Conservation (phyloP, 495 filamentous ascomycete species). For the Neurospora africana region DNA sequence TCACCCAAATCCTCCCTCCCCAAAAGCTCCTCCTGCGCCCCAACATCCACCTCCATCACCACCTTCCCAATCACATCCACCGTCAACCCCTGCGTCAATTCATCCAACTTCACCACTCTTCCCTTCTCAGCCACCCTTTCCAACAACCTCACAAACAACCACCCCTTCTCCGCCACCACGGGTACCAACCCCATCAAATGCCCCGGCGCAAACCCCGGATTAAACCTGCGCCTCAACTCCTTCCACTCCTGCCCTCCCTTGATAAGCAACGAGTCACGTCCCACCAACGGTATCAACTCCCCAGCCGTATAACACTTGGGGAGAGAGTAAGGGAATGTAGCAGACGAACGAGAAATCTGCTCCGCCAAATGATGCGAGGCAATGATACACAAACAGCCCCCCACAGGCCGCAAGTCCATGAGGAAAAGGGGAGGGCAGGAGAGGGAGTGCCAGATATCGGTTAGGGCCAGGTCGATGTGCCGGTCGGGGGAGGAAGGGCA, state of each 20-base stretch:
- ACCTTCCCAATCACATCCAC: slow-evolving; percentile 33
- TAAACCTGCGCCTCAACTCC: slow-evolving; percentile 28
- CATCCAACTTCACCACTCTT: slow-evolving; percentile 18
- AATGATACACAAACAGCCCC: slow-evolving; percentile 25
- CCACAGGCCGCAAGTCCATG: slow-evolving; percentile 28
- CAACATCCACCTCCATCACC: slow-evolving; percentile 23
- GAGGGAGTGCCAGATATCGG: neutral
- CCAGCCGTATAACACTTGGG: slow-evolving; percentile 32
- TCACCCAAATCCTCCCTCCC: neutral
- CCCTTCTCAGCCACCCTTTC: slow-evolving; percentile 15
- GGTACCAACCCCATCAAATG: slow-evolving; percentile 29
- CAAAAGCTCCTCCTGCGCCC: slow-evolving; percentile 17
- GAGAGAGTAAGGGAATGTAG: slow-evolving; percentile 28
- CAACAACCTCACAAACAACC: slow-evolving; percentile 20
- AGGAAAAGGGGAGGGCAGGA: slow-evolving; percentile 15
- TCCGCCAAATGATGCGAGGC: slow-evolving; percentile 34
- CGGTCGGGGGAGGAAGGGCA: neutral
- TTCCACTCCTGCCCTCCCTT: slow-evolving; percentile 31
- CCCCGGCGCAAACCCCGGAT: slow-evolving; percentile 31
- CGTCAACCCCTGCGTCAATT: slow-evolving; percentile 22
- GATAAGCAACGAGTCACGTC: slow-evolving; percentile 25
- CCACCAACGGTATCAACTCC: slow-evolving; percentile 23
- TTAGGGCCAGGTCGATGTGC: slow-evolving; percentile 11
- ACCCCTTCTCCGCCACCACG: slow-evolving; percentile 29
- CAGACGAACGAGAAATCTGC: slow-evolving; percentile 29